These are phyloP conservation scores for Maudiozyma humilis DNA, from an alignment of 1,139 yeast species.

Conservation along the genomic window DNA sequence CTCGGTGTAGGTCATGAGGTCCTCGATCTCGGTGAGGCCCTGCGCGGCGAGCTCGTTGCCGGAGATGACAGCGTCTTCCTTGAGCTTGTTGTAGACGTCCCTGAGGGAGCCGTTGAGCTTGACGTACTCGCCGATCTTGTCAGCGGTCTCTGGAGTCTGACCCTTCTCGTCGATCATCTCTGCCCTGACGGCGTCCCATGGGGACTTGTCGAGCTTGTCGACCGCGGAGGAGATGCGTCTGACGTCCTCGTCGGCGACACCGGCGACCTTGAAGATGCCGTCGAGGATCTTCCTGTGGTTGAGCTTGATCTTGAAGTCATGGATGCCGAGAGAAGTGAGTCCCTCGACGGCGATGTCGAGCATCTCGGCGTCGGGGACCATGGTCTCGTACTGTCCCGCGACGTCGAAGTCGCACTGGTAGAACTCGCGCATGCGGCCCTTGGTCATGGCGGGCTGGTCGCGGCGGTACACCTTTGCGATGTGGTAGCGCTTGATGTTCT, in stretches of 20 bases:
- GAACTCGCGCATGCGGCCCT: slow-evolving; percentile 98
- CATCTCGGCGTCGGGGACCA: slow-evolving; percentile 95
- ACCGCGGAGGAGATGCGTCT: slow-evolving; percentile 91
- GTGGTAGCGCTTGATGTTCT: slow-evolving; percentile 85
- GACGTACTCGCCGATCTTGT: slow-evolving; percentile 84
- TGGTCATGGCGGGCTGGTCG: slow-evolving; percentile 99
- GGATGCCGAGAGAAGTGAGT: slow-evolving; percentile 69
- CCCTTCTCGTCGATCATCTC: slow-evolving; percentile 89
- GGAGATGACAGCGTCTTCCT: slow-evolving; percentile 48
- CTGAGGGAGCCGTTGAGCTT: slow-evolving; percentile 69
- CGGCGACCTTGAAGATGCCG: slow-evolving; percentile 91
- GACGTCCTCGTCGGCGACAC: slow-evolving; percentile 88
- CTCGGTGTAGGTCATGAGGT: slow-evolving; percentile 66
- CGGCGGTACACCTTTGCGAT: slow-evolving; percentile 96
- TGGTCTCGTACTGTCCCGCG: slow-evolving; percentile 83
- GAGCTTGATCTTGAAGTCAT: slow-evolving; percentile 80
- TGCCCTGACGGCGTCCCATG: slow-evolving; percentile 88
- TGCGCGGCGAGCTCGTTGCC: slow-evolving; percentile 62
- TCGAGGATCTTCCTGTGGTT: slow-evolving; percentile 93
- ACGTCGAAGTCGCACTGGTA: slow-evolving; percentile 97
- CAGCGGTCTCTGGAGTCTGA: slow-evolving; percentile 86
- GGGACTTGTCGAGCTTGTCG: slow-evolving; percentile 87
- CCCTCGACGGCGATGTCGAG: slow-evolving; percentile 79
- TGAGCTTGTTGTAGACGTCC: slow-evolving; percentile 54
- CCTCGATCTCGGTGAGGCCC: slow-evolving; percentile 75